These are phyloP conservation scores for Elongisporangium anandrum DNA, from an alignment of 352 stramenopile species.

Conservation along the genomic window DNA sequence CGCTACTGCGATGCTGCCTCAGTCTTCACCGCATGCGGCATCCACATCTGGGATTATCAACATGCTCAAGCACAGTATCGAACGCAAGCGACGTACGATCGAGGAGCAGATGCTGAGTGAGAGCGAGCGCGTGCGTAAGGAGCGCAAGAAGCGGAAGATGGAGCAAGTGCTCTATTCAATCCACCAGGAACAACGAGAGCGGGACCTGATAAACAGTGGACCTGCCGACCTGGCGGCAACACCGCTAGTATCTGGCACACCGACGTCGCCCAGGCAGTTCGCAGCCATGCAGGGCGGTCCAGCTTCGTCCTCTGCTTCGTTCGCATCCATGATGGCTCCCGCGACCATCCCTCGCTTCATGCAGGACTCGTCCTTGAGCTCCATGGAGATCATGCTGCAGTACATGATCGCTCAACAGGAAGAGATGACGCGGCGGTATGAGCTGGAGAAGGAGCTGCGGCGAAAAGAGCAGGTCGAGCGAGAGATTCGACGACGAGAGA, in stretches of 20 bases:
- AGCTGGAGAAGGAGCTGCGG: conserved; percentile 28
- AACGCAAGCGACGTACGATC: conserved; percentile 38
- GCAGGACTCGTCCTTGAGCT: conserved; percentile 13
- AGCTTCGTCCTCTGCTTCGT: background rate
- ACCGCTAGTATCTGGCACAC: background rate
- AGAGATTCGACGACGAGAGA: conserved; percentile 23
- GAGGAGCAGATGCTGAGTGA: conserved; percentile 49
- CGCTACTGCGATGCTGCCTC: conserved; percentile 2
- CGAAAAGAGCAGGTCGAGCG: conserved; percentile 19
- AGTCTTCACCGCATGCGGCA: background rate
- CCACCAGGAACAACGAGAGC: conserved; percentile 41
- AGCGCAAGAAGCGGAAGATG: conserved; percentile 61
- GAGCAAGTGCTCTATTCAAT: conserved; percentile 47
- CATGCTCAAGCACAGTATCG: conserved; percentile 52
- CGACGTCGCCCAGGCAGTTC: background rate
- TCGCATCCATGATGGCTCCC: background rate
- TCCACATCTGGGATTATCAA: conserved; percentile 37
- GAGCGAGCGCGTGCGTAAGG: conserved; percentile 46
- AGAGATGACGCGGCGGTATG: conserved; percentile 24
- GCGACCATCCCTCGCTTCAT: background rate
- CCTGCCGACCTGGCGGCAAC: background rate
- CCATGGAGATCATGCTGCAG: conserved; percentile 51
- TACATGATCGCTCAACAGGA: conserved; percentile 51
- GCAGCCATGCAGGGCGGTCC: background rate
- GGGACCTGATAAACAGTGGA: conserved; percentile 9